Evolutionary conservation across 257 asterid genomes (phyloP), one percentile per base, ranked within the genome.

Genomic region (Linaria vulgaris): DNA sequence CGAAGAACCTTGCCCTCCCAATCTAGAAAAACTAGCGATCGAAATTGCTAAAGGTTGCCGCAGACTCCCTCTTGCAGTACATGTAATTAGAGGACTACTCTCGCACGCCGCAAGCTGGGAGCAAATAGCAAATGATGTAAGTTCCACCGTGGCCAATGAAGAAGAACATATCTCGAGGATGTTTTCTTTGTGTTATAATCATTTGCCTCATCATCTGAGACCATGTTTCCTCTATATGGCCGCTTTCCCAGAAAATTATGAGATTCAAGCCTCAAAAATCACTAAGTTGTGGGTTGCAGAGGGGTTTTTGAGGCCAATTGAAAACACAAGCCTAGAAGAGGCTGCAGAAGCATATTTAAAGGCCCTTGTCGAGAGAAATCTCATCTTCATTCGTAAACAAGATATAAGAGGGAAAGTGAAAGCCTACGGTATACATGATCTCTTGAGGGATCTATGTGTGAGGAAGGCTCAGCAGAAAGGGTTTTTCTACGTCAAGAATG

Each of bases 91-190:
- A n/a, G n/a, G n/a, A n/a, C n/a, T n/a, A n/a, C n/a, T n/a, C n/a
- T n/a, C n/a, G n/a, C n/a, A n/a, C n/a, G n/a, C n/a, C n/a, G n/a
- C 17, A 13, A 8, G 38, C 5, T 68, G 74, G 78, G 14, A 3
- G 43, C 11, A 64, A 5, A 24, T 74, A n/a, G 54, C 46, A 0
- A 4, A 68, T 0, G 58, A 63, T 51, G 31, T 70, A 12, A 46
- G 69, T 12, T 58, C 66, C n/a, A 21, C 22, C 8, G 15, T 70
- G 12, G 64, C 69, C 24, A 25, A 56, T 15, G 55, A 56, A 6
- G 65, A 46, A 1, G 24, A 63, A n/a, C 57, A 9, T 6, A 31
- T 62, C 20, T 8, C 27, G 5, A n/a, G 56, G 22, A 50, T 50
- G 2, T 50, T 50, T 50, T 50, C 56, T 1, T 50, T 23, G 56